Percentiles rank a stretch among this genome's conserved stretches.
phyloP scores from a whole-genome alignment of 2,329 filamentous ascomycete genomes.

The Diaporthe sp. region DNA sequence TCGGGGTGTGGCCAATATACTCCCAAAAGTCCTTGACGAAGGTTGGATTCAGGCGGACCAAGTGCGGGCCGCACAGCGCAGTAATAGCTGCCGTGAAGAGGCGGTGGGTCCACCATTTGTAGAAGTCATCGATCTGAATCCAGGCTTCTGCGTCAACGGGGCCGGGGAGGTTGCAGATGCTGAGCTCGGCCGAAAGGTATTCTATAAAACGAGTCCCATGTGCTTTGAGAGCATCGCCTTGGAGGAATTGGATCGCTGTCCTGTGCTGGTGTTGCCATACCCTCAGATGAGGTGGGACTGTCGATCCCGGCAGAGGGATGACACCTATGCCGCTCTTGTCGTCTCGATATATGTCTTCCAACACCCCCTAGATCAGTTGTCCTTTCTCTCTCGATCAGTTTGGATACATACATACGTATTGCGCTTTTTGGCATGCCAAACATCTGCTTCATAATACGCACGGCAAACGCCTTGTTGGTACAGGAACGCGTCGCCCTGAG shows the following conservation, averaged over 20 bases:
- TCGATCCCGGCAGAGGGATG: not conserved
- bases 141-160: not conserved
- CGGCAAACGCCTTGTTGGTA: not conserved
- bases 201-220: not conserved
- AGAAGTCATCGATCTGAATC: not conserved
- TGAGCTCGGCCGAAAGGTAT: not conserved
- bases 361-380: not conserved
- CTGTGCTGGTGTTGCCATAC: not conserved
- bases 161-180: not conserved
- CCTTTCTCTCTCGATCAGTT: not conserved
- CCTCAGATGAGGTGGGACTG: not conserved
- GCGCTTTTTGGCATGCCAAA: not conserved
- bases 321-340: not conserved
- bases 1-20: not conserved
- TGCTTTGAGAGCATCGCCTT: not conserved
- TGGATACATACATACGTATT: not conserved
- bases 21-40: conserved; percentile 8
- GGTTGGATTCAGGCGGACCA: not conserved
- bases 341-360: not conserved
- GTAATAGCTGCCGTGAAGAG: not conserved
- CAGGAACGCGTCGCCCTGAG: not conserved
- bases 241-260: not conserved
- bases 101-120: not conserved
- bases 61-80: not conserved
- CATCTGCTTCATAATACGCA: not conserved